Evolutionary conservation across 148 eudicot genomes (phyloP), one percentile per base, ranked within the genome.

Genomic region (Nepenthes mirabilis): DNA sequence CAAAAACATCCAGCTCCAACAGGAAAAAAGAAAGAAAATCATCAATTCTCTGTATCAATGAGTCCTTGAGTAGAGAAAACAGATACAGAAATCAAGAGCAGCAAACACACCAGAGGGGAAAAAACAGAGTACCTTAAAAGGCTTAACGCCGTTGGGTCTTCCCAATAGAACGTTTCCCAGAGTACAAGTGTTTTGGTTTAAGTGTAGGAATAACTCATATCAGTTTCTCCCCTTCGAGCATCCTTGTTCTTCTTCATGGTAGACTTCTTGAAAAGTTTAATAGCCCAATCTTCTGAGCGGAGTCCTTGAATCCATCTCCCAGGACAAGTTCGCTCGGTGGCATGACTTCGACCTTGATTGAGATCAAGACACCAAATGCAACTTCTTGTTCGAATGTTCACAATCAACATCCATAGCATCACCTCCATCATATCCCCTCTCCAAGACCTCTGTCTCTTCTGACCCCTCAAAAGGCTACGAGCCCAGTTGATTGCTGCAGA

Each of bases 361-460:
- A 1, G 87, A 70, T 34, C 68, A 72, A 0, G 97, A 87, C 72
- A 75, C 65, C 67, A 69, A 14, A 9, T 87, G 67, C 60, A 74
- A 62, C 74, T 81, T 91, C 86, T 91, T 91, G 63, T 80, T 85
- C 9, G 77, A 57, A 34, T 71, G 74, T 33, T 77, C 83, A 37
- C 6, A 65, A 70, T 87, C 97, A 60, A 85, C 33, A 36, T 83
- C 95, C 93, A 85, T 85, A 5, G 74, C 73, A 68, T 83, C 88
- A 40, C 23, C 23, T 23, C 67, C 61, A 43, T 68, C 63, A 57
- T 56, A 65, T 12, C 65, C 57, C 10, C 60, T 52, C 12, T 67
- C 80, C 10, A 60, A 1, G 94, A 87, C 65, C 97, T 85, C 56
- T 87, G 82, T 73, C 97, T 79, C 88, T 91, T 91, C 34, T 90